Percentiles rank a stretch among this genome's conserved stretches.
These are phyloP conservation scores for Paraphaeosphaeria sporulosa DNA, from an alignment of 2,329 filamentous ascomycete genomes.

Conservation along the genomic window DNA sequence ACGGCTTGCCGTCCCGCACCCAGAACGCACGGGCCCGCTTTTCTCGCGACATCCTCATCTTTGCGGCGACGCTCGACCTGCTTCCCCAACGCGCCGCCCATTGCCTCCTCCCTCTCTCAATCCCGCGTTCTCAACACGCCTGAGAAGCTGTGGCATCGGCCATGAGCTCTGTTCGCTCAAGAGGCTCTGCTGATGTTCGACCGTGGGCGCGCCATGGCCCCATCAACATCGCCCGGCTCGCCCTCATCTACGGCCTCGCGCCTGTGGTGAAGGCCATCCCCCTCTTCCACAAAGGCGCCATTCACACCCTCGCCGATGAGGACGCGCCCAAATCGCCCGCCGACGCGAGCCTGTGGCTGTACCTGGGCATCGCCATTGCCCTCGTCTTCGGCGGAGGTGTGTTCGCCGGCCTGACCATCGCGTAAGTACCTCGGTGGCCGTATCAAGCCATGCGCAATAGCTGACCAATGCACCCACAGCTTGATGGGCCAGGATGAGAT, in stretches of 20 bases:
- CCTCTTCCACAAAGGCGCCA: constrained; percentile 31
- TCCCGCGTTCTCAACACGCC: constrained; percentile 19
- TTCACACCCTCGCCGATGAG: constrained; percentile 34
- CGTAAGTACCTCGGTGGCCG: constrained; percentile 58
- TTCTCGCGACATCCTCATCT: constrained; percentile 3
- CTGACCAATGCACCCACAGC: constrained; percentile 45
- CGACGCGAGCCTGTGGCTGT: constrained; percentile 78
- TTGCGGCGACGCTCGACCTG: constrained; percentile 7
- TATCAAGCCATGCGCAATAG: not conserved
- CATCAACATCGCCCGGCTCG: constrained; percentile 36
- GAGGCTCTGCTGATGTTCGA: constrained; percentile 39
- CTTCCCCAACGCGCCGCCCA: constrained; percentile 16
- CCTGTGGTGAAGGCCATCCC: constrained; percentile 46
- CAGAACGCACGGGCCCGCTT: constrained; percentile 4
- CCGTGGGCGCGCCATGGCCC: constrained; percentile 29
- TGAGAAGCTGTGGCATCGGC: constrained; percentile 34
- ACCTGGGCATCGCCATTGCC: constrained; percentile 77
- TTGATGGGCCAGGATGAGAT: constrained; percentile 87
- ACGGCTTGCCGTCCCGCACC: not conserved
- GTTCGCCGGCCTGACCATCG: constrained; percentile 93
- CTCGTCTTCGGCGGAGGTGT: constrained; percentile 89
- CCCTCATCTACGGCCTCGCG: constrained; percentile 41
- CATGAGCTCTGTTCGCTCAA: constrained; percentile 36
- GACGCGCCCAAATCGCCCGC: constrained; percentile 49
- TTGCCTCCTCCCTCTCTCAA: constrained; percentile 9